phyloP scores from a whole-genome alignment of 768 basidiomycete species.

The Dioszegia crocea region DNA sequence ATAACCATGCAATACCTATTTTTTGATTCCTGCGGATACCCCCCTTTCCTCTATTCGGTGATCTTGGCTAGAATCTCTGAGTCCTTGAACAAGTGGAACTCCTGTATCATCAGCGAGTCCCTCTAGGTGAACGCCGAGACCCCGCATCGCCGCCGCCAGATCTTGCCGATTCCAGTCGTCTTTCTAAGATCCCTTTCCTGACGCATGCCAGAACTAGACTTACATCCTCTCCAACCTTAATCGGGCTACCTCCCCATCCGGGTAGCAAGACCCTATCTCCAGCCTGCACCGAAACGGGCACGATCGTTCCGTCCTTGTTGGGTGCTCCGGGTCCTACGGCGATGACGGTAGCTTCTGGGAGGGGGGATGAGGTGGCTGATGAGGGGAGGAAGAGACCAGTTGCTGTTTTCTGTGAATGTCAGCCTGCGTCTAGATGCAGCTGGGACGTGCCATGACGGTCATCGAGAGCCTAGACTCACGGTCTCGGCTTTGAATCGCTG shows the following conservation, averaged over 20 bases:
- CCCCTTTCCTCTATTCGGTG: slow-evolving; percentile 62
- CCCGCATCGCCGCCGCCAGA: not conserved
- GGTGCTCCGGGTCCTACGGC: slow-evolving; percentile 93
- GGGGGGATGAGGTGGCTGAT: slow-evolving; percentile 72
- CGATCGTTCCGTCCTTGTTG: slow-evolving; percentile 71
- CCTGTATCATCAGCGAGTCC: slow-evolving; percentile 55
- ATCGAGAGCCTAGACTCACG: slow-evolving; percentile 51
- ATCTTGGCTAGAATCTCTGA: slow-evolving; percentile 94
- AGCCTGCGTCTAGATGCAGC: slow-evolving; percentile 1
- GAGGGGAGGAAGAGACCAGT: slow-evolving; percentile 92
- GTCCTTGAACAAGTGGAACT: slow-evolving; percentile 93
- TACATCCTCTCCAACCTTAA: slow-evolving; percentile 96
- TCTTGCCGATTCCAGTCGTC: not conserved
- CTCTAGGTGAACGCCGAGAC: not conserved
- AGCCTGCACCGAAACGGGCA: slow-evolving; percentile 71
- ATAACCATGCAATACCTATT: not conserved
- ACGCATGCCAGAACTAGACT: slow-evolving; percentile 54
- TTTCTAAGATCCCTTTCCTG: not conserved
- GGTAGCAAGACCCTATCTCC: slow-evolving; percentile 92
- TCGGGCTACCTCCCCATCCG: slow-evolving; percentile 91
- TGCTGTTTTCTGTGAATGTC: slow-evolving; percentile 78
- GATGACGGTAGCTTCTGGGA: slow-evolving; percentile 96
- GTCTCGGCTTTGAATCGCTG: slow-evolving; percentile 96
- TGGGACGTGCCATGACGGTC: not conserved
- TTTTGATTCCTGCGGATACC: not conserved